phyloP scores from a whole-genome alignment of 2,329 filamentous ascomycete species.

The Biscogniauxia sp. region DNA sequence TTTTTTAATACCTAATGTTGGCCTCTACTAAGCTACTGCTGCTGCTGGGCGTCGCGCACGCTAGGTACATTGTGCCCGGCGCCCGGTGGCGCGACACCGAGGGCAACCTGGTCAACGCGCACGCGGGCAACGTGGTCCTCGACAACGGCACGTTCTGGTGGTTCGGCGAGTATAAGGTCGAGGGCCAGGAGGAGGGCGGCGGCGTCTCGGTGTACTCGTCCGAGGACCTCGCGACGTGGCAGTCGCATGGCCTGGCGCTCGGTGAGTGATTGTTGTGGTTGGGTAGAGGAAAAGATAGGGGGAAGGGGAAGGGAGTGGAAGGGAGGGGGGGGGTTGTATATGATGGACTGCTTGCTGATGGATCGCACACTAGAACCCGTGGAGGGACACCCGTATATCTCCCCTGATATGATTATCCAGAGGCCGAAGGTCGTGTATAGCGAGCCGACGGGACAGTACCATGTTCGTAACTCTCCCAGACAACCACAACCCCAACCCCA shows the following conservation, averaged over 20 bases:
- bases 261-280: constrained; percentile 32
- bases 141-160: constrained; percentile 57
- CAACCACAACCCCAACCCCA: no score
- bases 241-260: constrained; percentile 54
- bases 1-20: not conserved
- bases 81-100: constrained; percentile 60
- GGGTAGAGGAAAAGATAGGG: no score
- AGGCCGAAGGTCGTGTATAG: constrained; percentile 62
- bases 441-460: constrained; percentile 51
- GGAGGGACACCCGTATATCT: constrained; percentile 53
- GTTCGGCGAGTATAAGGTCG: constrained; percentile 61
- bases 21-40: constrained; percentile 11
- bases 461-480: constrained; percentile 38
- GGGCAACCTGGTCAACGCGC: constrained; percentile 59
- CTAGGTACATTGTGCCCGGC: constrained; percentile 61
- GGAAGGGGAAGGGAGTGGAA: not conserved
- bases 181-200: constrained; percentile 57
- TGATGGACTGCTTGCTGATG: not conserved
- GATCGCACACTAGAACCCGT: constrained; percentile 42
- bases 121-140: constrained; percentile 55
- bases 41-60: constrained; percentile 24
- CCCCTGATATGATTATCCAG: constrained; percentile 56
- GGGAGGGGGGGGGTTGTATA: not conserved
- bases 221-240: constrained; percentile 59
- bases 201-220: constrained; percentile 62